phyloP scores from a whole-genome alignment of 352 stramenopile species.

The Phytopythium helicoides region DNA sequence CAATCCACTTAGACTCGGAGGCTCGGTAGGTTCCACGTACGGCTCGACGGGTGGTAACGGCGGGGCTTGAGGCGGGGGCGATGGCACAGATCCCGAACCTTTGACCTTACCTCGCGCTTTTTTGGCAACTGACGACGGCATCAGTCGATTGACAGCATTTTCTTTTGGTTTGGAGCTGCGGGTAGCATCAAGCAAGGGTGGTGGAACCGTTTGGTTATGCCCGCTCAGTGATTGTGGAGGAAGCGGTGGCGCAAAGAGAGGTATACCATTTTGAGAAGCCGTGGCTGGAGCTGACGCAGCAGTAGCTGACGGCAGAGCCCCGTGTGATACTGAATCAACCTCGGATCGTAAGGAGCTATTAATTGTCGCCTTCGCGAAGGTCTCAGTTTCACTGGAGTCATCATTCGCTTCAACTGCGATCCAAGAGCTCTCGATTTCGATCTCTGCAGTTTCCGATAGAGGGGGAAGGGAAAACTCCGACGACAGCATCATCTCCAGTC shows the following conservation, averaged over 20 bases:
- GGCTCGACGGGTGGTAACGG: neutral
- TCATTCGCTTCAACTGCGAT: too few species aligned
- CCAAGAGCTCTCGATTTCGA: neutral
- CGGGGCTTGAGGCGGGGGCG: neutral
- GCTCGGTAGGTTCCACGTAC: slow-evolving; percentile 14
- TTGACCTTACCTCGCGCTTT: slow-evolving; percentile 2
- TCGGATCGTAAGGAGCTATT: too few species aligned
- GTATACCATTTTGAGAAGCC: neutral
- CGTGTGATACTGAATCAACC: too few species aligned
- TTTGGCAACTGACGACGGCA: slow-evolving; percentile 41
- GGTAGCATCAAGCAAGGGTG: neutral
- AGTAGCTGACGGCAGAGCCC: too few species aligned
- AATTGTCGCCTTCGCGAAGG: too few species aligned
- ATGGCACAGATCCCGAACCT: too few species aligned
- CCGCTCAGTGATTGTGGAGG: slow-evolving; percentile 3
- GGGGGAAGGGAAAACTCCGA: too few species aligned
- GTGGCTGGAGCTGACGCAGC: too few species aligned
- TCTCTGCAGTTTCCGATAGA: neutral
- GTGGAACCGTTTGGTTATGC: neutral
- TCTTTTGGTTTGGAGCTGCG: slow-evolving; percentile 11
- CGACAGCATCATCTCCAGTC: slow-evolving; percentile 3
- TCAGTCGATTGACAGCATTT: slow-evolving; percentile 26
- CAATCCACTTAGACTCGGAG: slow-evolving; percentile 35
- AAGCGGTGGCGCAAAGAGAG: slow-evolving; percentile 12
- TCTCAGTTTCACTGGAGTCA: too few species aligned